phyloP scores from a whole-genome alignment of 1,139 yeast species.

The Geotrichum aggregatum region DNA sequence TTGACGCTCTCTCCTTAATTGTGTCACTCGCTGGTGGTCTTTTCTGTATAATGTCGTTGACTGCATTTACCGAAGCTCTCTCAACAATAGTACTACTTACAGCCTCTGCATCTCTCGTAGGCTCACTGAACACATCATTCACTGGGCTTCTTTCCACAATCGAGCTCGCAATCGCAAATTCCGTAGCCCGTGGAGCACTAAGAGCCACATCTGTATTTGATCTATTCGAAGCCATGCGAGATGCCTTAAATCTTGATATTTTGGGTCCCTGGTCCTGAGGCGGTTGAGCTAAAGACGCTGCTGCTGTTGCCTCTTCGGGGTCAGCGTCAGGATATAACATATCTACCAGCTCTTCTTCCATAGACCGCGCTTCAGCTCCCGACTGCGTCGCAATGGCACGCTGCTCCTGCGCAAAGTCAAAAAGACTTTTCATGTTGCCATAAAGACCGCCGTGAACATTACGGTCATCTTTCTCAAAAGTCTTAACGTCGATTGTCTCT shows the following conservation, averaged over 20 bases:
- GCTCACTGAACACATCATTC: not conserved
- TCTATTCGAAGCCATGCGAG: slow-evolving; percentile 20
- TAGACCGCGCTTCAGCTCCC: not conserved
- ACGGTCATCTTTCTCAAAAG: slow-evolving; percentile 30
- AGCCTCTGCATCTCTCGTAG: no score
- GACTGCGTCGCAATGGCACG: not conserved
- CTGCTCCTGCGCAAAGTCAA: slow-evolving; percentile 5
- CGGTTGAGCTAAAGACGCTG: not conserved
- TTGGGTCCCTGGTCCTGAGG: slow-evolving; percentile 18
- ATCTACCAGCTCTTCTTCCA: slow-evolving; percentile 7
- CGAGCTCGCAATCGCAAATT: not conserved
- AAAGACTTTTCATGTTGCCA: not conserved
- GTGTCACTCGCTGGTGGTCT: slow-evolving; percentile 4
- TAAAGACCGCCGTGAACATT: slow-evolving; percentile 19
- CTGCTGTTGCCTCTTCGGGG: not conserved
- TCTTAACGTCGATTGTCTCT: slow-evolving; percentile 36
- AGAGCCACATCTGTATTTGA: not conserved
- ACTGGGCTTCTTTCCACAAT: not conserved
- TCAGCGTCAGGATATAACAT: not conserved
- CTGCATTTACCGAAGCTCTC: not conserved
- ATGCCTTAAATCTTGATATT: slow-evolving; percentile 36
- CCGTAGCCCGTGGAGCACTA: not conserved
- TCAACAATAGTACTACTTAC: not conserved
- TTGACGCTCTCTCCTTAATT: slow-evolving; percentile 13
- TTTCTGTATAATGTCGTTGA: not conserved